phyloP scores from a whole-genome alignment of 2,329 filamentous ascomycete species.

The Calonectria naviculata region DNA sequence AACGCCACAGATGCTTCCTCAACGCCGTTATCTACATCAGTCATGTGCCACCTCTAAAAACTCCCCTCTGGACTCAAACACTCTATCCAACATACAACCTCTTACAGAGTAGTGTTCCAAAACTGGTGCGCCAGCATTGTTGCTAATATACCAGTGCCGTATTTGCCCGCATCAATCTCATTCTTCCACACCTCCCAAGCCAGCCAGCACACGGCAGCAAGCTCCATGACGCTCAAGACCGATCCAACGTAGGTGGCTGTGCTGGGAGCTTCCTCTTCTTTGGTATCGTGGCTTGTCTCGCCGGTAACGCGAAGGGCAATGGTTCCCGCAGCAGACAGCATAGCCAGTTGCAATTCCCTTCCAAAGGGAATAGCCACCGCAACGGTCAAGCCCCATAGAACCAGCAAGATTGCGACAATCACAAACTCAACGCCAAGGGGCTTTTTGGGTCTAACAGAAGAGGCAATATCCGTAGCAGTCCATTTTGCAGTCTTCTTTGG shows the following conservation, averaged over 20 bases:
- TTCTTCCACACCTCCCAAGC: slow-evolving; percentile 45
- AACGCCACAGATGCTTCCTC: slow-evolving; percentile 17
- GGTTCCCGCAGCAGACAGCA: slow-evolving; percentile 41
- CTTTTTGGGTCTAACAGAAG: slow-evolving; percentile 7
- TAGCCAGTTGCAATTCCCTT: slow-evolving; percentile 40
- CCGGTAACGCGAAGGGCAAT: slow-evolving; percentile 45
- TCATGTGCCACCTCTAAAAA: not conserved
- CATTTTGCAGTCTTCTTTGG: not conserved
- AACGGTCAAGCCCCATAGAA: slow-evolving; percentile 40
- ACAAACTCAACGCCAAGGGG: slow-evolving; percentile 33
- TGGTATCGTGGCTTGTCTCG: slow-evolving; percentile 34
- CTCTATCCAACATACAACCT: not conserved
- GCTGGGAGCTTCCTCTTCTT: slow-evolving; percentile 25
- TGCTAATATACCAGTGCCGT: slow-evolving; percentile 43
- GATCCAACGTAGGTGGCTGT: slow-evolving; percentile 38
- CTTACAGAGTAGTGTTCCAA: slow-evolving; percentile 36
- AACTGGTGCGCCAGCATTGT: slow-evolving; percentile 47
- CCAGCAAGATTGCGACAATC: slow-evolving; percentile 34
- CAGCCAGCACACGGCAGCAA: slow-evolving; percentile 48
- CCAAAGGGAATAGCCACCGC: slow-evolving; percentile 34
- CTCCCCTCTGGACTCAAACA: slow-evolving; percentile 13
- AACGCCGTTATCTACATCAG: slow-evolving; percentile 3
- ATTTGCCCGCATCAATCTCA: slow-evolving; percentile 33
- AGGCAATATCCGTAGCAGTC: not conserved
- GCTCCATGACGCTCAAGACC: slow-evolving; percentile 44